Conservation (phyloP, 202 grass and related monocot species). For the Sporobolus alterniflorus region DNA sequence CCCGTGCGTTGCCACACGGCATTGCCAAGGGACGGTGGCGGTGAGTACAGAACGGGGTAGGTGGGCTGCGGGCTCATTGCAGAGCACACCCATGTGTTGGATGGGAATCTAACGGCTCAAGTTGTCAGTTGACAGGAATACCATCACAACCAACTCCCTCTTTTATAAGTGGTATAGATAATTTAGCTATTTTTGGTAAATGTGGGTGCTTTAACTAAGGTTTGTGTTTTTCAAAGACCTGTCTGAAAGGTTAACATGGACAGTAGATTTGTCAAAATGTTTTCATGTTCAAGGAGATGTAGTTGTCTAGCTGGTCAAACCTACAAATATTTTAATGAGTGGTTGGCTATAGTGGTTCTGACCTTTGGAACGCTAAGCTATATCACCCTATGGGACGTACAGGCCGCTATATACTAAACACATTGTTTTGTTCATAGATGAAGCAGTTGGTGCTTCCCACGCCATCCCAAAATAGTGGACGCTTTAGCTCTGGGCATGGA, state of each 20-base stretch:
- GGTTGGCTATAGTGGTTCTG: not conserved
- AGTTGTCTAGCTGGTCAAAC: not conserved
- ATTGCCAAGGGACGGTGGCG: too few species aligned
- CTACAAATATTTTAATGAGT: not conserved
- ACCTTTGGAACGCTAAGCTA: not conserved
- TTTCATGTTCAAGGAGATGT: not conserved
- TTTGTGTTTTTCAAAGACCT: not conserved
- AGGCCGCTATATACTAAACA: not conserved
- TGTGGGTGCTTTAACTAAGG: conserved; percentile 15
- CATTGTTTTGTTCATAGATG: not conserved
- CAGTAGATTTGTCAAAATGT: conserved; percentile 4
- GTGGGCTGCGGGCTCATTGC: too few species aligned
- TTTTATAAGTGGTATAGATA: too few species aligned
- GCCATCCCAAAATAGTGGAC: too few species aligned
- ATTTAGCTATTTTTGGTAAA: conserved; percentile 31
- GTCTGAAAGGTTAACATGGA: not conserved
- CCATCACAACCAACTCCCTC: too few species aligned
- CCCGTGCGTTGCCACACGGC: too few species aligned
- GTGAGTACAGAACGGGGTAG: too few species aligned
- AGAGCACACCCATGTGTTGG: too few species aligned
- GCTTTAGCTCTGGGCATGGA: too few species aligned
- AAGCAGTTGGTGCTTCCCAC: not conserved
- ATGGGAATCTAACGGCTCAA: too few species aligned
- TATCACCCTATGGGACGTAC: not conserved
- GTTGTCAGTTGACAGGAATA: too few species aligned